Conservation (phyloP, 495 filamentous ascomycete species). For the Aspergillus nidulans region DNA sequence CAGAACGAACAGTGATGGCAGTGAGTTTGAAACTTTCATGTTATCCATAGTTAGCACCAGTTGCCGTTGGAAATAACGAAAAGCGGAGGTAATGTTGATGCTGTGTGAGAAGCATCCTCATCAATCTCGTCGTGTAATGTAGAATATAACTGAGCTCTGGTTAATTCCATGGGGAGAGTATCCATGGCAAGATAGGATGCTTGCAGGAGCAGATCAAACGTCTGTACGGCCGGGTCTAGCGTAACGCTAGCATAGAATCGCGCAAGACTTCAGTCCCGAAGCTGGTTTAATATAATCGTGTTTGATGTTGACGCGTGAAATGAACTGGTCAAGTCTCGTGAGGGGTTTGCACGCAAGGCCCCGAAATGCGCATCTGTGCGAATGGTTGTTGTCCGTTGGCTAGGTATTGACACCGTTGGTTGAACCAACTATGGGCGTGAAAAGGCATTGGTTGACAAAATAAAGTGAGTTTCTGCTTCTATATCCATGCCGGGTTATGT, state of each 20-base stretch:
- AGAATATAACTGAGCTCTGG: not conserved
- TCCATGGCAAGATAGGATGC: not conserved
- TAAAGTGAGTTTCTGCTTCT: too few species aligned
- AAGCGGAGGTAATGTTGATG: not conserved
- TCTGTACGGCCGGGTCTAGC: not conserved
- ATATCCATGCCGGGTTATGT: not conserved
- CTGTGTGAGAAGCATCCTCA: not conserved
- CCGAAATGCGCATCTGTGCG: not conserved
- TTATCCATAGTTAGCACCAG: not conserved
- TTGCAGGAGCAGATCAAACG: not conserved
- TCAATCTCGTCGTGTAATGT: not conserved
- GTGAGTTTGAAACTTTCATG: not conserved
- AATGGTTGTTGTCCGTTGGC: not conserved
- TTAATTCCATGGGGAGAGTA: too few species aligned
- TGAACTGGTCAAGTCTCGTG: not conserved
- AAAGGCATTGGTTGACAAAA: too few species aligned
- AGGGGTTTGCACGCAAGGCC: not conserved
- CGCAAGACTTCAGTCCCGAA: not conserved
- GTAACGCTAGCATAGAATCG: not conserved
- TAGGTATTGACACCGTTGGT: too few species aligned
- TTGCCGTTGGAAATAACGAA: not conserved
- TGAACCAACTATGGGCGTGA: too few species aligned
- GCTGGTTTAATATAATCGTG: not conserved
- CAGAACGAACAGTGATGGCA: not conserved
- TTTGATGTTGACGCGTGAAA: not conserved